Evolutionary conservation across 2,329 filamentous ascomycete genomes (phyloP).

Genomic region (Sporothrix curviconia): DNA sequence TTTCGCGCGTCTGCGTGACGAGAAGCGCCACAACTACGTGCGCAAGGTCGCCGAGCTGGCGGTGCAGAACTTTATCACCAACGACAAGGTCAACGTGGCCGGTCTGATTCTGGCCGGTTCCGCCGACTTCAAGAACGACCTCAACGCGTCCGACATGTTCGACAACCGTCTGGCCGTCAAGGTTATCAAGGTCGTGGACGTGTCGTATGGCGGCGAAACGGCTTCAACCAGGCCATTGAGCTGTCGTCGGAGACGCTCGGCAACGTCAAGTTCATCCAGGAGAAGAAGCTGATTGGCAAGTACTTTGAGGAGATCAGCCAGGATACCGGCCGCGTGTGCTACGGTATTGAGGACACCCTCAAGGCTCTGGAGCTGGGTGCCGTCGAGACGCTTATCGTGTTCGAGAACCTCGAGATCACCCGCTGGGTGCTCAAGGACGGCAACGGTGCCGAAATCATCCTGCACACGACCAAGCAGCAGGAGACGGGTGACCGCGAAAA

Average conservation of each 20-base stretch:
- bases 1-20: constrained; percentile 98
- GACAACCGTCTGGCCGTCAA: constrained; percentile 85
- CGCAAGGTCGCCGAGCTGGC: constrained; percentile 97
- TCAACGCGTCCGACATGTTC: constrained; percentile 96
- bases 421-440: constrained; percentile 84
- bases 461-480: constrained; percentile 84
- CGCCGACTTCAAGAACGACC: constrained; percentile 98
- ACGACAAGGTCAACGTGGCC: constrained; percentile 96
- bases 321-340: constrained; percentile 94
- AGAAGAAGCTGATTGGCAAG: constrained; percentile 98
- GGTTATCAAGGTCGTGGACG: constrained; percentile 99
- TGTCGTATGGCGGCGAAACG: constrained; percentile 99
- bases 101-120: constrained; percentile 94
- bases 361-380: constrained; percentile 95
- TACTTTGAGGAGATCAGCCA: constrained; percentile 99
- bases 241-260: constrained; percentile 88
- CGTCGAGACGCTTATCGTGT: constrained; percentile 89
- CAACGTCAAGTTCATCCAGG: constrained; percentile 99
- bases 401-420: constrained; percentile 92
- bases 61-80: constrained; percentile 97
- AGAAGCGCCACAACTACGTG: constrained; percentile 99
- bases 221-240: constrained; percentile 99
- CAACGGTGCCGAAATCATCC: constrained; percentile 61
- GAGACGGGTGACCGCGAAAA: constrained; percentile 67
- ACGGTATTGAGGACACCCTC: constrained; percentile 94